phyloP scores from a whole-genome alignment of 2,329 filamentous ascomycete species.

The Metarhizium rileyi region DNA sequence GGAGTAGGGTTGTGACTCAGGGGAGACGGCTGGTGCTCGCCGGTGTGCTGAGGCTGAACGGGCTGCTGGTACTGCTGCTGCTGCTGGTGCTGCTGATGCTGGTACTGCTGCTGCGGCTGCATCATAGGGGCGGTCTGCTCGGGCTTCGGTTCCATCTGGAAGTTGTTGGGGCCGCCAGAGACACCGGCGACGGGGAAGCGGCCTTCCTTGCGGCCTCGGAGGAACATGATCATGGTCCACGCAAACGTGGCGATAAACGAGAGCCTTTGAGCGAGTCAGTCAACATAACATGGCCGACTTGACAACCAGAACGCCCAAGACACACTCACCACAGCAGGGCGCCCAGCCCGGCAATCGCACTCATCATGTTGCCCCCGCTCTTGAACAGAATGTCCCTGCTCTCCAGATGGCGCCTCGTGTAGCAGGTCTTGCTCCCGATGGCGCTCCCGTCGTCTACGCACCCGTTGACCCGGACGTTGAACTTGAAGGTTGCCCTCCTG shows the following conservation, averaged over 20 bases:
- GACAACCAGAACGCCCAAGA: not conserved
- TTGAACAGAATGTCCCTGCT: conserved; percentile 23
- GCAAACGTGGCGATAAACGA: conserved; percentile 28
- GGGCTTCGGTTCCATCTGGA: conserved; percentile 26
- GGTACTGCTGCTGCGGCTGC: conserved; percentile 11
- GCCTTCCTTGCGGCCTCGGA: conserved; percentile 28
- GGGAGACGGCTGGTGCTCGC: conserved; percentile 8
- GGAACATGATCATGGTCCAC: conserved; percentile 25
- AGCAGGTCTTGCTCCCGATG: conserved; percentile 29
- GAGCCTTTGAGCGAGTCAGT: conserved; percentile 18
- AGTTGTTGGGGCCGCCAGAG: conserved; percentile 9
- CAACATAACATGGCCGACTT: not conserved
- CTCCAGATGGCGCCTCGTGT: conserved; percentile 15
- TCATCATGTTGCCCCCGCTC: conserved; percentile 24
- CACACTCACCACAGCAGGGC: conserved; percentile 31
- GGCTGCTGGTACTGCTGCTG: conserved; percentile 6
- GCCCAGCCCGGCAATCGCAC: conserved; percentile 32
- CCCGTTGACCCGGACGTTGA: conserved; percentile 18
- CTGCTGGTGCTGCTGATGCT: conserved; percentile 14
- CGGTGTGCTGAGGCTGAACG: conserved; percentile 10
- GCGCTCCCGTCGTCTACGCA: conserved; percentile 29
- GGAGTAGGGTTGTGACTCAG: conserved; percentile 16
- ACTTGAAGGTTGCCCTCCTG: conserved; percentile 26
- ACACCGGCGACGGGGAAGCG: conserved; percentile 19
- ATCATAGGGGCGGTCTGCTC: conserved; percentile 9